phyloP scores from a whole-genome alignment of 257 asterid species.

The Salvia miltiorrhiza region DNA sequence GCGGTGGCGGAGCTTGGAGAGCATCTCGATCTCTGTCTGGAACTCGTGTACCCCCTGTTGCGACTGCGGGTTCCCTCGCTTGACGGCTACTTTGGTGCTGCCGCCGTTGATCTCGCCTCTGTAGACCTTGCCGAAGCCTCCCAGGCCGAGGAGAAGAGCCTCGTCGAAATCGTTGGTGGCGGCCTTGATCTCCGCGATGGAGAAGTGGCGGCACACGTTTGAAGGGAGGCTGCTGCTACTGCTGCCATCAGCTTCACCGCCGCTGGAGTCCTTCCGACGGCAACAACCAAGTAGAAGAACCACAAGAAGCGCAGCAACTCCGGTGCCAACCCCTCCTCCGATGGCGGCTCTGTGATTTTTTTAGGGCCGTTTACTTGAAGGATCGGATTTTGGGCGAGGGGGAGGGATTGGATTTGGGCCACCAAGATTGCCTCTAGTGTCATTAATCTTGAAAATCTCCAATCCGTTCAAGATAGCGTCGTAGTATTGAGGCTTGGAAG shows the following conservation, averaged over 20 bases:
- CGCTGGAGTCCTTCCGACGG: conserved; percentile 35
- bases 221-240: conserved; percentile 80
- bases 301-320: conserved; percentile 50
- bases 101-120: conserved; percentile 54
- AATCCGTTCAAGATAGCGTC: conserved; percentile 81
- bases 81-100: conserved; percentile 75
- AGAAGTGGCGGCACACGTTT: conserved; percentile 78
- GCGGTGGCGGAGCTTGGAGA: conserved; percentile 83
- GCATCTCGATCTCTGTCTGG: conserved; percentile 90
- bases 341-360: conserved; percentile 41
- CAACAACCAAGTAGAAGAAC: conserved; percentile 38
- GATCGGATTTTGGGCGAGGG: conserved; percentile 19
- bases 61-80: conserved; percentile 82
- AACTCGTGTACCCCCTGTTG: conserved; percentile 83
- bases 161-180: conserved; percentile 82
- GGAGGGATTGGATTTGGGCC: conserved; percentile 66
- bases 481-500: conserved; percentile 30
- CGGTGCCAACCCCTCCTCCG: conserved; percentile 82
- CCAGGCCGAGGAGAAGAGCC: conserved; percentile 76
- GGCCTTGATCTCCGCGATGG: conserved; percentile 70
- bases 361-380: conserved; percentile 27
- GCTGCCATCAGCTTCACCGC: conserved; percentile 59
- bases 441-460: conserved; percentile 68
- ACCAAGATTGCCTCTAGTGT: conserved; percentile 57
- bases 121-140: conserved; percentile 85